Percentiles rank a stretch among this genome's conserved stretches.
phyloP scores from a whole-genome alignment of 441 rosid genomes.

The Adansonia grandidieri region DNA sequence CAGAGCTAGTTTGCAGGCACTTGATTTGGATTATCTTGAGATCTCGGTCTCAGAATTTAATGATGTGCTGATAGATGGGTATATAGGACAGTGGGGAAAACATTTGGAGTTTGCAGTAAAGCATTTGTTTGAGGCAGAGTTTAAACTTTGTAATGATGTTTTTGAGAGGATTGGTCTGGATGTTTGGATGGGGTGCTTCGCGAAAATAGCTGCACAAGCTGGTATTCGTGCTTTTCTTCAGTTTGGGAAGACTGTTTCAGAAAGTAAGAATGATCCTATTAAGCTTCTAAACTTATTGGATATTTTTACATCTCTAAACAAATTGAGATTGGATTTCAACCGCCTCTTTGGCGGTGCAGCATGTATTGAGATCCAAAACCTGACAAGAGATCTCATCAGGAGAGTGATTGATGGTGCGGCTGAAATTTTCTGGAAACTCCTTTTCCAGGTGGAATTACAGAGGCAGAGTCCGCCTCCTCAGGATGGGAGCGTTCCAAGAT shows the following conservation, averaged over 20 bases:
- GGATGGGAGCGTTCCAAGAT: slow-evolving; percentile 80
- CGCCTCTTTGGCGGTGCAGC: slow-evolving; percentile 92
- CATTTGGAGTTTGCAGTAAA: slow-evolving; percentile 44
- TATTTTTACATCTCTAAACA: slow-evolving; percentile 83
- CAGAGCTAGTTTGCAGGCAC: slow-evolving; percentile 87
- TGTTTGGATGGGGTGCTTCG: slow-evolving; percentile 94
- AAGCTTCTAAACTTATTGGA: slow-evolving; percentile 90
- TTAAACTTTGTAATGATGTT: slow-evolving; percentile 87
- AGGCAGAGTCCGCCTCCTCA: slow-evolving; percentile 73
- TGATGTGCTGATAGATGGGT: too few species aligned
- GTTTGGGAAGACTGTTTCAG: slow-evolving; percentile 91
- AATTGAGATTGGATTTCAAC: slow-evolving; percentile 86
- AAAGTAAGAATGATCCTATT: slow-evolving; percentile 88
- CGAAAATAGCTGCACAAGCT: slow-evolving; percentile 92
- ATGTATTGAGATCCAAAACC: slow-evolving; percentile 85
- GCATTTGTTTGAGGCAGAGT: slow-evolving; percentile 95
- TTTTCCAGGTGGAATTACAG: slow-evolving; percentile 84
- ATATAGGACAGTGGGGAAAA: too few species aligned
- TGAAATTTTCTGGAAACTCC: slow-evolving; percentile 92
- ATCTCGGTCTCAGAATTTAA: slow-evolving; percentile 83
- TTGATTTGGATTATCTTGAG: slow-evolving; percentile 87
- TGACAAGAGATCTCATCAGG: slow-evolving; percentile 90
- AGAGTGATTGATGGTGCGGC: slow-evolving; percentile 86
- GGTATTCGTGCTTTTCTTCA: slow-evolving; percentile 94
- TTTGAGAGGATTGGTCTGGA: slow-evolving; percentile 83